Percentiles rank a stretch among this genome's conserved stretches.
These are phyloP conservation scores for Oligophagozyma castellii DNA, from an alignment of 1,139 yeast genomes.

Conservation along the genomic window DNA sequence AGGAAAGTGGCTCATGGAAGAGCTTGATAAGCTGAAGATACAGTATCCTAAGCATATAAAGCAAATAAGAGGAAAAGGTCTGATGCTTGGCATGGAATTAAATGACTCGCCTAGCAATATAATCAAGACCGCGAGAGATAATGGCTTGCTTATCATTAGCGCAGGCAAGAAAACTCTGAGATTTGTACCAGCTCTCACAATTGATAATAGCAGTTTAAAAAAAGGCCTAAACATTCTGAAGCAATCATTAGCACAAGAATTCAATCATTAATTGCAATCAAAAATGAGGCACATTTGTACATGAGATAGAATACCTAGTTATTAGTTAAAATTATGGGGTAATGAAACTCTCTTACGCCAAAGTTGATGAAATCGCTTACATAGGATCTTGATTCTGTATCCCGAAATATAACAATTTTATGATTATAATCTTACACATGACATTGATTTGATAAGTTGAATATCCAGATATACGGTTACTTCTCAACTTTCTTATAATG, in stretches of 20 bases:
- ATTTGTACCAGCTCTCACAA: constrained; percentile 84
- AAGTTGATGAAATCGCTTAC: too few relatives aligned
- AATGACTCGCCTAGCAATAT: constrained; percentile 49
- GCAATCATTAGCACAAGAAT: constrained; percentile 33
- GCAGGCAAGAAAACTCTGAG: constrained; percentile 88
- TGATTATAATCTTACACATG: too few relatives aligned
- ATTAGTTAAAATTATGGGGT: too few relatives aligned
- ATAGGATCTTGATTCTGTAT: too few relatives aligned
- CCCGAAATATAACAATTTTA: too few relatives aligned
- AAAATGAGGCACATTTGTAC: too few relatives aligned
- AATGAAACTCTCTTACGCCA: too few relatives aligned
- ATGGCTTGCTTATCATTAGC: constrained; percentile 71
- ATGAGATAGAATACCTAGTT: too few relatives aligned
- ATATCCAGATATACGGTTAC: too few relatives aligned
- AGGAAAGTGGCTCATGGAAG: constrained; percentile 38
- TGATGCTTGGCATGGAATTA: constrained; percentile 74
- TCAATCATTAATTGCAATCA: too few relatives aligned
- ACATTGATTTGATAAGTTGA: too few relatives aligned
- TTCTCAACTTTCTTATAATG: constrained; percentile 17
- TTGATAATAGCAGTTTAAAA: constrained; percentile 50
- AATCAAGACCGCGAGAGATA: constrained; percentile 54
- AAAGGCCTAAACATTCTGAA: constrained; percentile 61
- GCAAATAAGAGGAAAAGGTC: constrained; percentile 77
- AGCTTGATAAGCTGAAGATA: constrained; percentile 38
- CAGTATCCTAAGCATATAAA: constrained; percentile 46